A percentile compares a stretch with the other conserved stretches of the same genome.
Evolutionary conservation across 169 alveolate genomes (phyloP).

Genomic region (Toxoplasma gondii): DNA sequence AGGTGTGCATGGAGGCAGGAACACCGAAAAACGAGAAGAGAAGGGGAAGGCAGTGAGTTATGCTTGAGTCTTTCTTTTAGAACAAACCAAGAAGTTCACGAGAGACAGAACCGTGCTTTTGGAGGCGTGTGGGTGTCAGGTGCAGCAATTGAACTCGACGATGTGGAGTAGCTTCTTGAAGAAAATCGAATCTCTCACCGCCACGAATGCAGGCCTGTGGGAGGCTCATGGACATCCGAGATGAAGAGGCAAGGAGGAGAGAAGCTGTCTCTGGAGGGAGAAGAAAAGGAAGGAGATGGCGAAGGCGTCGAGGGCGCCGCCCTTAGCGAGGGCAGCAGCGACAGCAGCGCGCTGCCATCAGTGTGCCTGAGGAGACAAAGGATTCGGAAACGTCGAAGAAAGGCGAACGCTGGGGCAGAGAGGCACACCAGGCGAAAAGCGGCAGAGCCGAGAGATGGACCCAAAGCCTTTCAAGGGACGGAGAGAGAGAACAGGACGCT

Average conservation of each 20-base stretch:
- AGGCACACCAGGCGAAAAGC: not conserved
- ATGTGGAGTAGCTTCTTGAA: too few species aligned
- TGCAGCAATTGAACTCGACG: too few species aligned
- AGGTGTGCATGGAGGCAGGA: not conserved
- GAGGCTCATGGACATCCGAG: not conserved
- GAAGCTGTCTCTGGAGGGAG: not conserved
- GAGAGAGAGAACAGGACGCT: not conserved
- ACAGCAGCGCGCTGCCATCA: slow-evolving; percentile 22
- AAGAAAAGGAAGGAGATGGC: not conserved
- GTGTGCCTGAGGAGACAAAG: not conserved
- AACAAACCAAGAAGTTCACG: not conserved
- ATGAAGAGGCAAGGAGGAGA: slow-evolving; percentile 1
- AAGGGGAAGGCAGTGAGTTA: not conserved
- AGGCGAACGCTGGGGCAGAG: too few species aligned
- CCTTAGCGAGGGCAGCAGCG: not conserved
- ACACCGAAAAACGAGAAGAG: not conserved
- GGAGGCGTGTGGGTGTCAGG: too few species aligned
- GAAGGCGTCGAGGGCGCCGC: slow-evolving; percentile 14
- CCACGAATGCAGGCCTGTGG: not conserved
- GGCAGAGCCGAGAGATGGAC: not conserved
- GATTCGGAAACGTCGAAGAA: not conserved
- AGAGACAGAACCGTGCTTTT: not conserved
- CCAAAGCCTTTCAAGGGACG: not conserved
- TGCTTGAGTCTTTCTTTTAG: not conserved
- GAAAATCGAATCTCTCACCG: not conserved